These are phyloP conservation scores for Aspergillus thermomutatus DNA, from an alignment of 2,329 filamentous ascomycete genomes.

Conservation along the genomic window DNA sequence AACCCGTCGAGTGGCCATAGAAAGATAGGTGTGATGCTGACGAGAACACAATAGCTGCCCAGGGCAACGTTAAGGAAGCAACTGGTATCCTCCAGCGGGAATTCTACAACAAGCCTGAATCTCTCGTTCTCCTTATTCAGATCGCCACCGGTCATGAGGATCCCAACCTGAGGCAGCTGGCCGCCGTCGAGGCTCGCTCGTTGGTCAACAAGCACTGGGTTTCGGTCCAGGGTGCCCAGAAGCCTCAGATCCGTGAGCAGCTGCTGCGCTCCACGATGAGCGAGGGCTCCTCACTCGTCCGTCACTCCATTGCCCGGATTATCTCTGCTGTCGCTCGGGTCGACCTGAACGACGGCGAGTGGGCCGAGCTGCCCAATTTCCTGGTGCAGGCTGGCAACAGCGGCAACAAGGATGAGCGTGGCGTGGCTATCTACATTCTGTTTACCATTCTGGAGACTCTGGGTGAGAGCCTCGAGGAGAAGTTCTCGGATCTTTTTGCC, in stretches of 20 bases:
- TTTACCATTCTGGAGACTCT: conserved; percentile 88
- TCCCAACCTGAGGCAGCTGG: conserved; percentile 75
- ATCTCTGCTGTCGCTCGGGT: conserved; percentile 81
- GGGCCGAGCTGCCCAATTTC: conserved; percentile 74
- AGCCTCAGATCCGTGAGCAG: conserved; percentile 74
- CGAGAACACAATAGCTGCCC: conserved; percentile 63
- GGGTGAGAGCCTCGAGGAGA: conserved; percentile 77
- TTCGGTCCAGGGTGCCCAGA: conserved; percentile 68
- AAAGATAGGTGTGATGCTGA: conserved; percentile 13
- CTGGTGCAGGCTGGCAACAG: conserved; percentile 77
- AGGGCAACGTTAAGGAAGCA: conserved; percentile 81
- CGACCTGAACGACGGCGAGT: conserved; percentile 84
- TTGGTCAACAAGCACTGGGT: conserved; percentile 85
- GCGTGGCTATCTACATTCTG: conserved; percentile 89
- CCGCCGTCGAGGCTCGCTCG: conserved; percentile 83
- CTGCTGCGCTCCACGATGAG: conserved; percentile 79
- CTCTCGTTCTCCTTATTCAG: conserved; percentile 81
- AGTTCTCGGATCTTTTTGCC: conserved; percentile 73
- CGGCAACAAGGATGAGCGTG: conserved; percentile 71
- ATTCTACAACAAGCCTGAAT: conserved; percentile 83
- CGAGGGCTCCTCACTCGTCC: conserved; percentile 71
- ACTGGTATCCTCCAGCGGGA: conserved; percentile 88
- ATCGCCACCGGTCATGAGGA: conserved; percentile 75
- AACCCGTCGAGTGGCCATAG: background rate
- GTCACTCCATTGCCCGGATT: conserved; percentile 83